These are phyloP conservation scores for Zancudomyces culisetae DNA, from an alignment of 371 early-diverging fungal genomes.

Conservation along the genomic window DNA sequence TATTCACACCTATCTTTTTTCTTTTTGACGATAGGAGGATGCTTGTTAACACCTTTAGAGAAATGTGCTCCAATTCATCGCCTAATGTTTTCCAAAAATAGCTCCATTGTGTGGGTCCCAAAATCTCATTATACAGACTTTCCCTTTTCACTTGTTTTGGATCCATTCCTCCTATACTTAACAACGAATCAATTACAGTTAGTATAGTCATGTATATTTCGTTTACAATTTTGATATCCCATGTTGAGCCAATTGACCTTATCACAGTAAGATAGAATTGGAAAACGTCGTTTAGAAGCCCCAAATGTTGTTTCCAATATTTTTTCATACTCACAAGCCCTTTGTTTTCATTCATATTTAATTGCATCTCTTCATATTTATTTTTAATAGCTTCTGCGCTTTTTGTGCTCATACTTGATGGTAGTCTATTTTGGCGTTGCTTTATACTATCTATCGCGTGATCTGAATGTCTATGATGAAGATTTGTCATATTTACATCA, in stretches of 20 bases:
- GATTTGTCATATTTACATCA: not conserved
- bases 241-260: not conserved
- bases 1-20: no score
- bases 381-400: no score
- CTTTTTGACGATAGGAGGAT: not conserved
- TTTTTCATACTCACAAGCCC: no score
- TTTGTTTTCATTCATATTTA: no score
- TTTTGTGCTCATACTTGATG: no score
- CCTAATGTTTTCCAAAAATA: not conserved
- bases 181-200: not conserved
- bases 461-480: not conserved
- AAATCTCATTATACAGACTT: not conserved
- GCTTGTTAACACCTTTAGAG: not conserved
- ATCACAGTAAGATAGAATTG: slow-evolving; percentile 2
- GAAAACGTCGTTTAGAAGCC: slow-evolving; percentile 2
- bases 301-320: slow-evolving; percentile 1
- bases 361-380: no score
- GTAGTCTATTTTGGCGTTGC: no score
- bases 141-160: not conserved
- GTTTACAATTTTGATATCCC: not conserved
- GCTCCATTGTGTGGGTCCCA: not conserved
- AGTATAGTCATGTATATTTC: not conserved
- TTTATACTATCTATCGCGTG: not conserved
- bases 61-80: not conserved
- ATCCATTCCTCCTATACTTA: not conserved